Evolutionary conservation across 257 asterid genomes (phyloP).

Genomic region (Salvia miltiorrhiza): DNA sequence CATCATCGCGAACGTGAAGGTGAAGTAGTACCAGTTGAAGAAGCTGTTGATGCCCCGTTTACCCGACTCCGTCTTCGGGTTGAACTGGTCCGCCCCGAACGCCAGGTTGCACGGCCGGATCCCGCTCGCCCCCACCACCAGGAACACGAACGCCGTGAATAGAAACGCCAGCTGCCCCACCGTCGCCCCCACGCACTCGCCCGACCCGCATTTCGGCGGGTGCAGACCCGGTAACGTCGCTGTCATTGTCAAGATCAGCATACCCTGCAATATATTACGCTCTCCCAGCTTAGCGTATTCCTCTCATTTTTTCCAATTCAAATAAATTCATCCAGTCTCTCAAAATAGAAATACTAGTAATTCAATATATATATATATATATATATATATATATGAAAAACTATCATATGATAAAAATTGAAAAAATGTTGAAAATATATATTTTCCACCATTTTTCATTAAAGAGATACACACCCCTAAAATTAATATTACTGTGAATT

Average conservation of each 20-base stretch:
- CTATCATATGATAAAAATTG: no score
- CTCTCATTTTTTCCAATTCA: no score
- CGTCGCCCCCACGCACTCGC: conserved; percentile 26
- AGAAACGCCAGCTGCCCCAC: conserved; percentile 32
- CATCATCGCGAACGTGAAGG: conserved; percentile 57
- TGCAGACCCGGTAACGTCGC: conserved; percentile 35
- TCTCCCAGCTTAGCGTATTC: no score
- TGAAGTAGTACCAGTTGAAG: conserved; percentile 56
- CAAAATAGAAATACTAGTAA: no score
- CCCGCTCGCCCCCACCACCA: conserved; percentile 47
- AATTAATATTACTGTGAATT: no score
- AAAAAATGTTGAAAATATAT: no score
- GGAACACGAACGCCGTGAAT: conserved; percentile 22
- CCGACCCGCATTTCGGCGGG: conserved; percentile 29
- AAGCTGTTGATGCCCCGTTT: conserved; percentile 41
- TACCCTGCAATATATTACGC: conserved; percentile 28
- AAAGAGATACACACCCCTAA: no score
- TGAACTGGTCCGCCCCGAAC: conserved; percentile 54
- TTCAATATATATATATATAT: no score
- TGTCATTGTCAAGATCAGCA: conserved; percentile 47
- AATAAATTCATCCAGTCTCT: no score
- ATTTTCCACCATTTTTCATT: no score
- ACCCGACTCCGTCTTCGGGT: conserved; percentile 45
- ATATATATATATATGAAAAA: no score
- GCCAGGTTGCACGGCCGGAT: conserved; percentile 55